These are phyloP conservation scores for Monsonia emarginata DNA, from an alignment of 441 rosid species.

Conservation along the genomic window DNA sequence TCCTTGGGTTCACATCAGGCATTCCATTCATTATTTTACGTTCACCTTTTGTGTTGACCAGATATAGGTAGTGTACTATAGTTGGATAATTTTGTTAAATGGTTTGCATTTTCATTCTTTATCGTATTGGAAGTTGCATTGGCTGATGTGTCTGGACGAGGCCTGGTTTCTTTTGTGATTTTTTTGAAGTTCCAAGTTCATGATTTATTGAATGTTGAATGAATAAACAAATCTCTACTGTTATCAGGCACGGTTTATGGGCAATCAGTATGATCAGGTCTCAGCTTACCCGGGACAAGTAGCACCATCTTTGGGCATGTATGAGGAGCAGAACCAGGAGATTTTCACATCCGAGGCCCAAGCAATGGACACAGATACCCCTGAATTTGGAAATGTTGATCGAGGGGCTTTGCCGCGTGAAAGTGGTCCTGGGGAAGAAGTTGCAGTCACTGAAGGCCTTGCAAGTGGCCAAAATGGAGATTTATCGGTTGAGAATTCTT, in stretches of 20 bases:
- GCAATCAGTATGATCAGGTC: constrained; percentile 27
- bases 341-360: constrained; percentile 7
- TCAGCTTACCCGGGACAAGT: constrained; percentile 23
- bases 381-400: constrained; percentile 22
- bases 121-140: neutral
- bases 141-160: neutral
- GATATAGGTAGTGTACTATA: neutral
- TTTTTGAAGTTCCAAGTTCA: neutral
- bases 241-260: constrained; percentile 24
- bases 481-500: constrained; percentile 11
- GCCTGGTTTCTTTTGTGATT: neutral
- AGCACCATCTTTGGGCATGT: neutral
- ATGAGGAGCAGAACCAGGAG: constrained; percentile 15
- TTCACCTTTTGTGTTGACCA: neutral
- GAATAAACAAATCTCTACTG: neutral
- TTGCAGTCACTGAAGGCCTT: constrained; percentile 21
- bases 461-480: constrained; percentile 27
- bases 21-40: neutral
- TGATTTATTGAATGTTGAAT: neutral
- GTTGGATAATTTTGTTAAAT: too few species aligned
- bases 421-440: constrained; percentile 23
- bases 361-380: constrained; percentile 21
- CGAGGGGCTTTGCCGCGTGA: constrained; percentile 9
- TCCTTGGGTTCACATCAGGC: neutral
- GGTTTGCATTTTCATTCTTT: neutral